Evolutionary conservation across 2,329 filamentous ascomycete species (phyloP), one percentile per base, ranked within the genome.

Genomic region (Penicillium sp.): DNA sequence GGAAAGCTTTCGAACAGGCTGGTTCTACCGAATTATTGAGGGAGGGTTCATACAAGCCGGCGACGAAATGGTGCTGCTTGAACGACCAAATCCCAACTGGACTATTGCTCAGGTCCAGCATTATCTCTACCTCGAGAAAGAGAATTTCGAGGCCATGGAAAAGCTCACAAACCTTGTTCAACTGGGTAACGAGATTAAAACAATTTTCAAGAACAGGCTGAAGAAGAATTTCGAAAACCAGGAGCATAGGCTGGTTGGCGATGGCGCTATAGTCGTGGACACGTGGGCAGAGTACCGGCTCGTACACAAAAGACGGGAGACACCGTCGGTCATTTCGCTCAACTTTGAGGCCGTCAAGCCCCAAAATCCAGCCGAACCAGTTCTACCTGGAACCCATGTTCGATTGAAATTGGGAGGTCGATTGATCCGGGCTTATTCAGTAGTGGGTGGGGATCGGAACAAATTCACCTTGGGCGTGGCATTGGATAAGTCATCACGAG

Each of bases 11-110:
- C 75, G 82, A 1, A 84, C 81, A 0, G 83, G 83, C 0, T 86
- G 82, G 82, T 79, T 84, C 60, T 85, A 84, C 54, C 76, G 82
- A 2, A 77, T 86, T 1, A 59, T 85, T 12, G 67, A 69, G 3
- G 37, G 27, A 41, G 41, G 41, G 25, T 36, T 13, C 29, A 47
- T 47, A 11, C 32, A 47, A 8, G 38, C 38, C n/a, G 45, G 45
- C 25, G 39, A 47, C 32, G 49, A 48, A n/a, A 45, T 49, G 11
- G 26, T 26, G 4, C 9, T 46, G 4, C 24, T 49, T 8, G 43
- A 49, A 12, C 28, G 41, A 9, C 41, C 32, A 9, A 38, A 49
- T 45, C 42, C 47, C 3, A 18, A 36, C 9, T 49, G 47, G 47
- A 29, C 47, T 3, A 29, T 49, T 40, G 27, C 45, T 3, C 40